Evolutionary conservation across 257 asterid genomes (phyloP).

Genomic region (Cordia subcordata): DNA sequence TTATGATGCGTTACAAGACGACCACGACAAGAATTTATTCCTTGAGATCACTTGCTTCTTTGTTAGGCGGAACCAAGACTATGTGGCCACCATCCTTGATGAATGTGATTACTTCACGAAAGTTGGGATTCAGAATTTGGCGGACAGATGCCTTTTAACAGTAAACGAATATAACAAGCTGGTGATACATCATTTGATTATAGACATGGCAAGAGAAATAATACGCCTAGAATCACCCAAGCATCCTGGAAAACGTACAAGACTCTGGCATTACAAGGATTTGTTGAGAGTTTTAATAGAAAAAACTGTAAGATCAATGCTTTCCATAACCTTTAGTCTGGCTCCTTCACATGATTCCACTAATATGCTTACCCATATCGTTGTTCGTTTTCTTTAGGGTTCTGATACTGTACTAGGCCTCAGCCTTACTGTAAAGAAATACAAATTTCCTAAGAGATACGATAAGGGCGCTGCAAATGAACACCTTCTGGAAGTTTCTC

Average conservation of each 20-base stretch:
- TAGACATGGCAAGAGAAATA: slow-evolving; percentile 18
- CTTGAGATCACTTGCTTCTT: slow-evolving; percentile 18
- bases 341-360: no score
- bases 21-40: slow-evolving; percentile 12
- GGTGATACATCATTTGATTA: slow-evolving; percentile 13
- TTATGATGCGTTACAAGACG: slow-evolving; percentile 9
- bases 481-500: not conserved
- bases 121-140: slow-evolving; percentile 14
- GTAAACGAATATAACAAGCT: not conserved
- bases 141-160: slow-evolving; percentile 7
- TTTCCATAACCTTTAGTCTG: not conserved
- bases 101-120: slow-evolving; percentile 6
- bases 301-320: slow-evolving; percentile 3
- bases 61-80: slow-evolving; percentile 2
- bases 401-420: slow-evolving; percentile 7
- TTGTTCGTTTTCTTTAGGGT: not conserved
- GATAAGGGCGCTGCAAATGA: not conserved
- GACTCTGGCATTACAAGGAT: slow-evolving; percentile 10
- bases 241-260: slow-evolving; percentile 11
- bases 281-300: slow-evolving; percentile 8
- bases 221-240: slow-evolving; percentile 11
- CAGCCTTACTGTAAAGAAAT: slow-evolving; percentile 4
- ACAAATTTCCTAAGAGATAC: not conserved
- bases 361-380: no score
- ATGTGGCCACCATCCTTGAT: slow-evolving; percentile 9